These are phyloP conservation scores for Tetradesmus obliquus DNA, from an alignment of 139 green algal species.

Conservation along the genomic window DNA sequence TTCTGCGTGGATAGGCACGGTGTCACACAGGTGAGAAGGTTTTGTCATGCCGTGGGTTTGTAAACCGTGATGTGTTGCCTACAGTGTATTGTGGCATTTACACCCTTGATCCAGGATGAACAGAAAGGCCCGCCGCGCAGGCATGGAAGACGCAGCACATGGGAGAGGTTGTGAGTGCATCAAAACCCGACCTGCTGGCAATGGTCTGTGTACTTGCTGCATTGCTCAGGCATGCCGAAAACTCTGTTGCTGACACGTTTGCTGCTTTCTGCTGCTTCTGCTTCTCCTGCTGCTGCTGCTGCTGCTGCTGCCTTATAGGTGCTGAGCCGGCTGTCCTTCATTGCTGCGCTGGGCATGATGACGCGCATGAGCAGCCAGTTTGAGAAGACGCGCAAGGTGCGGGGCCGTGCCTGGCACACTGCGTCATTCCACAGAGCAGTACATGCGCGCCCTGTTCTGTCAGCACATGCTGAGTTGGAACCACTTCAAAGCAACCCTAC, in stretches of 20 bases:
- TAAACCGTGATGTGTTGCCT: too few relatives aligned
- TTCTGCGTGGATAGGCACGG: neutral
- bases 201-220: too few relatives aligned
- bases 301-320: constrained; percentile 91
- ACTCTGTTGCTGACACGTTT: neutral
- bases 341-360: constrained; percentile 98
- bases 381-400: constrained; percentile 98
- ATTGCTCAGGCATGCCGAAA: neutral
- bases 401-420: constrained; percentile 39
- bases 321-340: constrained; percentile 96
- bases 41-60: too few relatives aligned
- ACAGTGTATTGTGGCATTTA: too few relatives aligned
- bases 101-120: too few relatives aligned
- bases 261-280: neutral
- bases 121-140: too few relatives aligned
- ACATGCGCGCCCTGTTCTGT: neutral
- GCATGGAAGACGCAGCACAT: too few relatives aligned
- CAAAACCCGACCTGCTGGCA: too few relatives aligned
- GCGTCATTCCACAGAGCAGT: neutral
- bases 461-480: neutral
- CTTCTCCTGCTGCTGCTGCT: neutral
- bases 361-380: constrained; percentile 98
- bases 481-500: too few relatives aligned
- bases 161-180: too few relatives aligned
- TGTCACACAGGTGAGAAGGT: neutral